Evolutionary conservation across 371 early-diverging fungal genomes (phyloP).

Genomic region (Rhizopus sp.): DNA sequence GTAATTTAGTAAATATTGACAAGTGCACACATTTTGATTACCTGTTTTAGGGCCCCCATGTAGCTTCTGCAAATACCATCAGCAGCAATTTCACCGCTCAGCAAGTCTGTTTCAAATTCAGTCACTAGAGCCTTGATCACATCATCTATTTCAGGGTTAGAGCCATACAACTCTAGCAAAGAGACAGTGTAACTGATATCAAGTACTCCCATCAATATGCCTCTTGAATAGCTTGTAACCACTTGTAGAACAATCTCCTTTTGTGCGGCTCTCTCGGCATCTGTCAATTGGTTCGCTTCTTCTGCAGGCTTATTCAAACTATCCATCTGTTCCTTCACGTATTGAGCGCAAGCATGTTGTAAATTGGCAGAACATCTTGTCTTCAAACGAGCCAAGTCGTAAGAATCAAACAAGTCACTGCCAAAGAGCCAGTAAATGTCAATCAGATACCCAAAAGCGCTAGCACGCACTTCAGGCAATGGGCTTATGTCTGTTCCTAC

Average conservation of each 20-base stretch:
- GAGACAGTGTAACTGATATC: slow-evolving; percentile 35
- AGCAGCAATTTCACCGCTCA: slow-evolving; percentile 27
- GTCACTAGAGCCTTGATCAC: slow-evolving; percentile 50
- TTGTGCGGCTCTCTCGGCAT: slow-evolving; percentile 1
- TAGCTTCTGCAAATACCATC: slow-evolving; percentile 39
- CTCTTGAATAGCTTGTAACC: slow-evolving; percentile 35
- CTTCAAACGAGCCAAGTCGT: slow-evolving; percentile 33
- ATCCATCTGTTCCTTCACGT: slow-evolving; percentile 37
- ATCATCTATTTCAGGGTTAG: slow-evolving; percentile 45
- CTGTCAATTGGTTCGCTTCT: slow-evolving; percentile 5
- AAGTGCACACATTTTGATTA: slow-evolving; percentile 10
- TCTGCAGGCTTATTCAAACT: slow-evolving; percentile 20
- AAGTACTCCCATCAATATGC: slow-evolving; percentile 45
- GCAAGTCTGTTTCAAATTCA: slow-evolving; percentile 37
- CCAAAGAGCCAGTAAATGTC: slow-evolving; percentile 63
- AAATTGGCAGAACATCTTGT: slow-evolving; percentile 37
- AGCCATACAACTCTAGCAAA: slow-evolving; percentile 47
- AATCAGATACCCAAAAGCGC: slow-evolving; percentile 49
- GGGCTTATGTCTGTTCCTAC: slow-evolving; percentile 28
- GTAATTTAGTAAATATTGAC: background rate
- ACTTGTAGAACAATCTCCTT: slow-evolving; percentile 9
- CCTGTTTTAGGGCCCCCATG: slow-evolving; percentile 45
- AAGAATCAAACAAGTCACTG: slow-evolving; percentile 46
- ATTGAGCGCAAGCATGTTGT: slow-evolving; percentile 41
- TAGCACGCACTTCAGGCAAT: slow-evolving; percentile 20